These are phyloP conservation scores for Teratosphaeriaceae sp. DNA, from an alignment of 2,329 filamentous ascomycete genomes.

Conservation along the genomic window DNA sequence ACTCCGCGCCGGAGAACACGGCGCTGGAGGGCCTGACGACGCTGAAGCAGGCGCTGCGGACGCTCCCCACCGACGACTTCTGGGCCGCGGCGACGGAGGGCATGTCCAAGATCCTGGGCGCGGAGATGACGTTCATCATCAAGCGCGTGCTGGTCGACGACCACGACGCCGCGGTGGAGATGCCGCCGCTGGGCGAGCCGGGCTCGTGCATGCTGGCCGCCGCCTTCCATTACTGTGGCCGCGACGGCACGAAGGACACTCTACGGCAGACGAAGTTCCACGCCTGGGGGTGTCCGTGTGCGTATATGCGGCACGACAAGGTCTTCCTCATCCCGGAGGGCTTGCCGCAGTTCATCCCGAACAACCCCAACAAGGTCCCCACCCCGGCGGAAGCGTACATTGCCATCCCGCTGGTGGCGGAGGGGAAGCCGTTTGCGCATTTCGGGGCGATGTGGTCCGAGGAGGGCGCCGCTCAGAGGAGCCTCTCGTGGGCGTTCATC, in stretches of 20 bases:
- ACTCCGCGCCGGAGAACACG: constrained; percentile 47
- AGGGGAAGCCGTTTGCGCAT: constrained; percentile 61
- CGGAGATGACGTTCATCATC: constrained; percentile 63
- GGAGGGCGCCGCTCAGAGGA: constrained; percentile 50
- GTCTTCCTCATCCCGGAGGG: constrained; percentile 61
- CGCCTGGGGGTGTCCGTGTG: constrained; percentile 58
- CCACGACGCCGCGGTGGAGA: constrained; percentile 51
- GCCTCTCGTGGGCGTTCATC: constrained; percentile 58
- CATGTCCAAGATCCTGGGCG: constrained; percentile 54
- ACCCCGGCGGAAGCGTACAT: constrained; percentile 61
- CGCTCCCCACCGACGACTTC: constrained; percentile 52
- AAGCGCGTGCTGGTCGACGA: constrained; percentile 57
- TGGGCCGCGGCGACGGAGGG: constrained; percentile 59
- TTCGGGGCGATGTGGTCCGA: constrained; percentile 67
- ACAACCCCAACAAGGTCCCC: constrained; percentile 56
- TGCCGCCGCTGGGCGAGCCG: constrained; percentile 54
- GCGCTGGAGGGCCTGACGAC: constrained; percentile 54
- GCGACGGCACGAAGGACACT: constrained; percentile 48
- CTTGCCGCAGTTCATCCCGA: constrained; percentile 51
- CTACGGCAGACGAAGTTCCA: constrained; percentile 58
- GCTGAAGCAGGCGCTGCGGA: constrained; percentile 51
- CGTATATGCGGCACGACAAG: constrained; percentile 65
- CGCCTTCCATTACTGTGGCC: constrained; percentile 57
- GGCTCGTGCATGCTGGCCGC: constrained; percentile 59
- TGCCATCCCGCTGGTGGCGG: constrained; percentile 57